Base-by-base conservation (phyloP, 306 rosid species). In the Rosa chinensis region DNA sequence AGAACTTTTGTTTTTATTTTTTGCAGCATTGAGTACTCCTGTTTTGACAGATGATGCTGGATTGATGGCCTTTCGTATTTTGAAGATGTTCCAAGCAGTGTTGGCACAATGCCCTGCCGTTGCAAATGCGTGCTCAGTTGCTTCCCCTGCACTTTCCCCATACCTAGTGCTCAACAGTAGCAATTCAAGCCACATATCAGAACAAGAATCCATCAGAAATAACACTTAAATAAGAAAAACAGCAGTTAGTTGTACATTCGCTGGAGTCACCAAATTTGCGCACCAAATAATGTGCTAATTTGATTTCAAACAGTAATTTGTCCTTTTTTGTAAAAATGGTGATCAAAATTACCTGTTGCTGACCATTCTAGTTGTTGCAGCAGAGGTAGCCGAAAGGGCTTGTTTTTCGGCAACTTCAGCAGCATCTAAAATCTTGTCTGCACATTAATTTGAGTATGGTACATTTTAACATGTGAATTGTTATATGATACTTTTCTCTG, bases 351-450 rank as follows among this genome's bases (percentile, higher is more conserved):
- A 92, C 97, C 98, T 93, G 59, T 89, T 80, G 55, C 93, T 69
- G 78, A 95, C 93, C 84, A 81, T 64, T 84, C 91, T 90, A 3
- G 92, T 83, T 45, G 97, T 80, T 52, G 96, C 94, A 44, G 70
- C 70, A 61, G 98, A 89, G 49, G 99, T 95, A 52, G 97, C 98
- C 28, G 88, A 68, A 72, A 95, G 62, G 21, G 94, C 84, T 87
- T 95, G 99, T 77, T 88, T 91, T 69, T 95, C 99, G 39, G 98
- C 99, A 23, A 89, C 94, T 86, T 95, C 99, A 75, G 89, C 96
- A 61, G 99, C 99, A 80, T 93, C 99, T 23, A 95, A 82, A 70
- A 93, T 87, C 85, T 88, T 91, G 85, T 95, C 98, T 95, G 88
- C 81, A 72, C 21, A 20, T 56, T n/a, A n/a, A n/a, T n/a, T 75